Percentiles rank a stretch among this genome's conserved stretches.
These are phyloP conservation scores for Termitomyces sp. DNA, from an alignment of 768 basidiomycete species.

Conservation along the genomic window DNA sequence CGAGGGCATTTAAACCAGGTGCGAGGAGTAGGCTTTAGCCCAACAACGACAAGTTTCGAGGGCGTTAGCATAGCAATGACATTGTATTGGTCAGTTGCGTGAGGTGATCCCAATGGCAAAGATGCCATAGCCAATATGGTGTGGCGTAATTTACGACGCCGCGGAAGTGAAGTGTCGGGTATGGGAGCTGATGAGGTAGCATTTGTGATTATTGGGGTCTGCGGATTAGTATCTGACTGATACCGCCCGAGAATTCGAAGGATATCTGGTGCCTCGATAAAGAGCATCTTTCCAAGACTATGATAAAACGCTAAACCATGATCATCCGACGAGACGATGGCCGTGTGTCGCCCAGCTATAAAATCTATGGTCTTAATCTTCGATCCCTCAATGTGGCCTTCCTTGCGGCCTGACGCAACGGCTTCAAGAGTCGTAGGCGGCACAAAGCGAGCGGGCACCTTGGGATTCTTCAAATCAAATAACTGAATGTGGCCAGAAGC, in stretches of 20 bases:
- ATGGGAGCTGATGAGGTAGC: constrained; percentile 10
- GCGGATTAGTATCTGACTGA: constrained; percentile 44
- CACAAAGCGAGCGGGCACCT: constrained; percentile 64
- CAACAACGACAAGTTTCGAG: constrained; percentile 88
- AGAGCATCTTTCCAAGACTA: constrained; percentile 88
- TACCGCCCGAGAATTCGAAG: constrained; percentile 93
- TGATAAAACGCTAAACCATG: constrained; percentile 93
- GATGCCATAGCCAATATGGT: constrained; percentile 78
- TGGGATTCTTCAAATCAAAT: constrained; percentile 73
- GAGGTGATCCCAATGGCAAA: constrained; percentile 76
- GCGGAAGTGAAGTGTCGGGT: constrained; percentile 27
- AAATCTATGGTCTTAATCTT: constrained; percentile 82
- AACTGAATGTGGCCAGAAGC: constrained; percentile 80
- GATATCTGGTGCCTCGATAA: constrained; percentile 92
- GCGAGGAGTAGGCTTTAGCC: constrained; percentile 85
- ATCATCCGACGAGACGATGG: constrained; percentile 88
- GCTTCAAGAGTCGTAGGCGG: constrained; percentile 63
- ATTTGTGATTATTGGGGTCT: not conserved
- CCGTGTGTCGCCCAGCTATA: constrained; percentile 89
- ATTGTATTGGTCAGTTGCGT: constrained; percentile 76
- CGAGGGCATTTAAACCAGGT: constrained; percentile 86
- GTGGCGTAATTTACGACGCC: constrained; percentile 51
- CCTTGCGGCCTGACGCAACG: constrained; percentile 75
- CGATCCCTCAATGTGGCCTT: constrained; percentile 82
- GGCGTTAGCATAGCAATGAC: constrained; percentile 86